Evolutionary conservation across 2,329 filamentous ascomycete genomes (phyloP), one percentile per base, ranked within the genome.

Genomic region (Alternaria infectoria): DNA sequence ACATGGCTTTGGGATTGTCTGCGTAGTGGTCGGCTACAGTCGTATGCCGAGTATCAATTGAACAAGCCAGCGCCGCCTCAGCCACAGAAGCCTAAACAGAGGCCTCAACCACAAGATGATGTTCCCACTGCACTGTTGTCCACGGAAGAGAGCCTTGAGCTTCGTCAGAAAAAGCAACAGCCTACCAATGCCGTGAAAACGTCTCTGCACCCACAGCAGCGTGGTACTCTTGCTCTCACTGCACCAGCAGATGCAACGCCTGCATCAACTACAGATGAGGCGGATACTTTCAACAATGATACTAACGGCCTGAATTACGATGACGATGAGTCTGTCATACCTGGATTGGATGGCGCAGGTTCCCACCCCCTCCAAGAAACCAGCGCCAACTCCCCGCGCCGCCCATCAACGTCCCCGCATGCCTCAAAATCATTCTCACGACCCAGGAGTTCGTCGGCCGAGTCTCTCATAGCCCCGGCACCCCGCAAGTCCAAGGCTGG

Each of bases 1-100:
- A 87, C 90, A 21, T 99, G 96, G 96, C 83, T 99, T 3, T 96
- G 92, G 90, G 86, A 90, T 55, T 96, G 91, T 68, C 89, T 97
- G 54, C 83, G 85, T 57, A 77, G 74, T 49, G 72, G 87, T 28
- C 77, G 82, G 57, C 83, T 81, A 70, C 81, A 86, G 59, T 73
- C 84, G 11, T 85, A 85, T 54, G 78, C 82, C 21, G 77, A 81
- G 28, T 87, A 77, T 54, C 61, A 74, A 23, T 59, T 80, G 23
- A 74, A 70, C 21, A 61, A 65, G 6, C 28, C 56, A 46, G 54
- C 52, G 44, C 55, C 58, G 28, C 62, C 68, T 17, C 69, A 65
- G 40, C 59, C 61, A 43, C 69, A 72, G 47, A 61, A 49, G 21
- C 30, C 44, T 30, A 71, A 64, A 40, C 52, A 62, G 13, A 69